Evolutionary conservation across 2,329 filamentous ascomycete genomes (phyloP).

Genomic region (Lachnum nothofagi): DNA sequence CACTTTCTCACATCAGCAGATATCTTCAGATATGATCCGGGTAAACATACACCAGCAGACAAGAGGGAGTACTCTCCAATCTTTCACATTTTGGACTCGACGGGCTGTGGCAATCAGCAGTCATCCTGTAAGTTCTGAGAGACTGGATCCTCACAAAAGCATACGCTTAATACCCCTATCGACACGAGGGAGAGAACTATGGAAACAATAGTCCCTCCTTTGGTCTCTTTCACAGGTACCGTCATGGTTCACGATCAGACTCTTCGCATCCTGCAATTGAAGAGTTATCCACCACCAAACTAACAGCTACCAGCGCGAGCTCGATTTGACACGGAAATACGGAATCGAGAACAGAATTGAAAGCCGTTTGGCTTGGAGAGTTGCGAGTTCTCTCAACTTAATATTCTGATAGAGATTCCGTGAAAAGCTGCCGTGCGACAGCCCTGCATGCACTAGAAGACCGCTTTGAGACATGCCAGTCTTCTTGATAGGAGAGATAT

Average conservation of each 20-base stretch:
- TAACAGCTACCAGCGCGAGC: too few relatives aligned
- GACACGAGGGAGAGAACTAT: conserved; percentile 20
- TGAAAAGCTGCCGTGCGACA: neutral
- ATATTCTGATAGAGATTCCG: neutral
- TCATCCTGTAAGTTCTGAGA: neutral
- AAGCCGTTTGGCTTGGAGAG: too few relatives aligned
- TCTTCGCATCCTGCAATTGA: neutral
- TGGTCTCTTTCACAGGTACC: conserved; percentile 11
- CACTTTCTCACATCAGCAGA: conserved; percentile 38
- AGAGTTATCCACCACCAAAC: neutral
- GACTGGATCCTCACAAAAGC: conserved; percentile 19
- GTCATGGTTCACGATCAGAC: neutral
- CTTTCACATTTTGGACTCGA: conserved; percentile 23
- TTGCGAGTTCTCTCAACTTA: neutral
- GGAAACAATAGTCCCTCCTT: conserved; percentile 18
- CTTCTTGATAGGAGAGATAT: neutral
- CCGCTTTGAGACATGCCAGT: too few relatives aligned
- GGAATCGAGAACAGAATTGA: too few relatives aligned
- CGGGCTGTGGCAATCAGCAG: conserved; percentile 18
- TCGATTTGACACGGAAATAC: too few relatives aligned
- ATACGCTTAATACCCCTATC: conserved; percentile 22
- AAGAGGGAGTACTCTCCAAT: conserved; percentile 24
- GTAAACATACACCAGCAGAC: conserved; percentile 28
- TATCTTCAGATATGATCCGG: too few relatives aligned
- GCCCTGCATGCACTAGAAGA: too few relatives aligned